These are phyloP conservation scores for Backusella mclennaniae DNA, from an alignment of 192 early-diverging fungal species.

Conservation along the genomic window DNA sequence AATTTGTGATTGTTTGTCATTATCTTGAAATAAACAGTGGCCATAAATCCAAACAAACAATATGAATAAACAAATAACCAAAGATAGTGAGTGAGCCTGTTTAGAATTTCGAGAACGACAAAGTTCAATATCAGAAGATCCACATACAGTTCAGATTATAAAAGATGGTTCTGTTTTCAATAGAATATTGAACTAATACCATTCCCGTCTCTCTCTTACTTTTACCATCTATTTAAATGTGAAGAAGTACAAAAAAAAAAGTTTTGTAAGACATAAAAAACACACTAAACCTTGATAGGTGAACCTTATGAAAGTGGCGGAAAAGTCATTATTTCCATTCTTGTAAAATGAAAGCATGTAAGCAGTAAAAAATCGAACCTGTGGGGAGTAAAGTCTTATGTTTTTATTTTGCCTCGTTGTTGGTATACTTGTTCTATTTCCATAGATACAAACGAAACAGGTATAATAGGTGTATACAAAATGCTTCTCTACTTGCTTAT, in stretches of 20 bases:
- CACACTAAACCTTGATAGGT: not conserved
- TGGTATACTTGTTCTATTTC: not conserved
- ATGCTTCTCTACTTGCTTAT: not conserved
- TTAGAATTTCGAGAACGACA: not conserved
- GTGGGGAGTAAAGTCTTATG: not conserved
- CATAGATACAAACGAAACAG: not conserved
- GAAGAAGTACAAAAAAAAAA: not conserved
- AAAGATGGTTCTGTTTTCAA: not conserved
- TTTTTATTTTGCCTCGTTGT: not conserved
- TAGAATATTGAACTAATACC: not conserved
- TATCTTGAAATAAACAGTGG: no score
- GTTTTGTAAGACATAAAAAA: conserved; percentile 1
- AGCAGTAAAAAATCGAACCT: not conserved
- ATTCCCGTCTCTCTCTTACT: not conserved
- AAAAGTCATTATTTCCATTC: not conserved
- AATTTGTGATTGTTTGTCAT: no score
- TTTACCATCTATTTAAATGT: not conserved
- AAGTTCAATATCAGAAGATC: not conserved
- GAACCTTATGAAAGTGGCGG: not conserved
- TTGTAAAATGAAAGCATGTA: not conserved
- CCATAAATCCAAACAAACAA: not conserved
- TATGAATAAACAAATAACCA: not conserved
- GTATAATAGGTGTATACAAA: not conserved
- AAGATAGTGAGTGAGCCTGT: not conserved
- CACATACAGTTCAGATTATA: not conserved